Conservation (phyloP, 192 early-diverging fungal species). For the Rhizophagus prolifer region DNA sequence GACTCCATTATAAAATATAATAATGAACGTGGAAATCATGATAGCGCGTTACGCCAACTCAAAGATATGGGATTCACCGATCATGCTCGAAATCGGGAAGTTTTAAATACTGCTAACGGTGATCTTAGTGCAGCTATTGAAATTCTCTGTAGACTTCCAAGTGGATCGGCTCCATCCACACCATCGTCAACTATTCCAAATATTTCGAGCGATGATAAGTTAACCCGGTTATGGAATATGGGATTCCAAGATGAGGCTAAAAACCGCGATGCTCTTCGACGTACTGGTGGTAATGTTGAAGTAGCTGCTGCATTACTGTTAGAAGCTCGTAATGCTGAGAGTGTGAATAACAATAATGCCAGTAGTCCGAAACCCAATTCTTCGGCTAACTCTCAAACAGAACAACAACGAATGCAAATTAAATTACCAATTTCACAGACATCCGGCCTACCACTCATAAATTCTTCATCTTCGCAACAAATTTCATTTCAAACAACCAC, state of each 20-base stretch:
- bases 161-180: neutral
- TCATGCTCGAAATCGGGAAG: slow-evolving; percentile 60
- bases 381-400: neutral
- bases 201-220: slow-evolving; percentile 51
- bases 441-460: neutral
- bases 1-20: neutral
- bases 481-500: neutral
- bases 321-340: slow-evolving; percentile 32
- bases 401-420: slow-evolving; percentile 16
- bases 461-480: neutral
- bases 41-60: slow-evolving; percentile 45
- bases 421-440: slow-evolving; percentile 20
- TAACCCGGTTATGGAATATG: slow-evolving; percentile 63
- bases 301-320: slow-evolving; percentile 65
- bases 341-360: neutral
- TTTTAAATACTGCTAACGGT: slow-evolving; percentile 69
- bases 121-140: slow-evolving; percentile 74
- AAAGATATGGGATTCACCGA: slow-evolving; percentile 87
- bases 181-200: slow-evolving; percentile 18
- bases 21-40: slow-evolving; percentile 33
- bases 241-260: slow-evolving; percentile 71
- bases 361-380: neutral
- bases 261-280: slow-evolving; percentile 68
- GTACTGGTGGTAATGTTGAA: slow-evolving; percentile 73
- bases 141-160: slow-evolving; percentile 52